Evolutionary conservation across 2,329 filamentous ascomycete genomes (phyloP), one percentile per base, ranked within the genome.

Genomic region (Alternaria ethzedia): DNA sequence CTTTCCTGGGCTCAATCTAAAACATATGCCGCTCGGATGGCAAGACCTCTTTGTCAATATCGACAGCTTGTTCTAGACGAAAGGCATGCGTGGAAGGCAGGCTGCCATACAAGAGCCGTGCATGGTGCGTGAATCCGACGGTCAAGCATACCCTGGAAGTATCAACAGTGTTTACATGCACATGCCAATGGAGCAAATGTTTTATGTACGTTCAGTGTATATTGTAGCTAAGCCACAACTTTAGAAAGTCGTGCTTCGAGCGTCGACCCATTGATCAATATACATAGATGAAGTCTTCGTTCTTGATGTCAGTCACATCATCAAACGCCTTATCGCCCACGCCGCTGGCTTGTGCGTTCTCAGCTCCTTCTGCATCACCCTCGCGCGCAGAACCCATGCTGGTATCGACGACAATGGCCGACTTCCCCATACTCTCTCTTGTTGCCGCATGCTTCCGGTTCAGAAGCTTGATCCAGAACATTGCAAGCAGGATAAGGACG

Each of bases 251-350:
- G 1, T 17, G 13, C 8, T 36, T 13, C 15, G 5, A 8, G 36
- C 36, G 15, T 7, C 17, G 4, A 28, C 15, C 21, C 21, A 1
- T n/a, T 5, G 13, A 26, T 54, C 25, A 62, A 52, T 59, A 87
- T 3, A 89, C 83, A 75, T 87, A 90, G 7, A 89, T 82, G 70
- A 90, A 90, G 64, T 90, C 87, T 70, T 90, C 87, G 65, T 90
- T 90, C 76, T 86, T 80, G 69, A 86, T 75, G 73, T 90, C 88
- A 15, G 87, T 89, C 17, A 86, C 76, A 72, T 91, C 88, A 54
- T 86, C 84, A 70, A 87, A 87, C 2, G 85, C 83, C 66, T 85
- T 83, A 25, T 86, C 83, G 1, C 83, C 81, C 11, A 75, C 72
- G 4, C 68, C 71, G 23, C 63, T 70, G 15, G 64, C 68, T n/a